Evolutionary conservation across 2,329 filamentous ascomycete genomes (phyloP), one percentile per base, ranked within the genome.

Genomic region (Pseudogymnoascus sp.): DNA sequence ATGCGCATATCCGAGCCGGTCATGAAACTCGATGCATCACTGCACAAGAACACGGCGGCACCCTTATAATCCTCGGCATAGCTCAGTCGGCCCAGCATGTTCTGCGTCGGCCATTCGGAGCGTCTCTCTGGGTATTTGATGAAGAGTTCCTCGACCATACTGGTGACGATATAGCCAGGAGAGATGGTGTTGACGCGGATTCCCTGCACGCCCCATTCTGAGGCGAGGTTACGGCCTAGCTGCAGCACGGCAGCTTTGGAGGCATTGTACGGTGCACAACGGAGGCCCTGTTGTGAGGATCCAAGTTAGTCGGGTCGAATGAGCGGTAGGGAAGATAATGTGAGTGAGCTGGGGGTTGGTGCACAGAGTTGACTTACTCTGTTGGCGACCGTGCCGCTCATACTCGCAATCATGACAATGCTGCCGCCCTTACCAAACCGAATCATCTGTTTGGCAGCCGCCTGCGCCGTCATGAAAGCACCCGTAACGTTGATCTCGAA

Each of bases 401-500:
- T 81, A 63, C 76, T 78, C 3, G 77, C 75, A 63, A 82, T 79
- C 63, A 82, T 75, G 11, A 81, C 76, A 60, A 82, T 80, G 75
- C 84, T 80, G 0, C 79, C 80, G 1, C 74, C 72, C 0, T 70
- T 73, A 10, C 75, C 73, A 59, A 72, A 75, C 61, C 76, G 73
- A 21, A 77, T 73, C 68, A 82, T 71, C 38, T 87, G 83, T 65
- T 83, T 79, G 59, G 87, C 88, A 28, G 86, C 83, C 62, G 86
- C 85, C 75, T 88, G 87, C 65, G 87, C 87, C 70, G 86, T 89
- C 73, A 87, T 80, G 74, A 85, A 86, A 23, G 82, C 83, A 16
- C 88, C 88, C 18, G 81, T 89, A 72, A 89, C 78, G 75, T 91
- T 89, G 67, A 88, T 84, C 69, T 85, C 78, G 70, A 91, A 79